Evolutionary conservation across 768 basidiomycete genomes (phyloP).

Genomic region (Suillus weaverae): DNA sequence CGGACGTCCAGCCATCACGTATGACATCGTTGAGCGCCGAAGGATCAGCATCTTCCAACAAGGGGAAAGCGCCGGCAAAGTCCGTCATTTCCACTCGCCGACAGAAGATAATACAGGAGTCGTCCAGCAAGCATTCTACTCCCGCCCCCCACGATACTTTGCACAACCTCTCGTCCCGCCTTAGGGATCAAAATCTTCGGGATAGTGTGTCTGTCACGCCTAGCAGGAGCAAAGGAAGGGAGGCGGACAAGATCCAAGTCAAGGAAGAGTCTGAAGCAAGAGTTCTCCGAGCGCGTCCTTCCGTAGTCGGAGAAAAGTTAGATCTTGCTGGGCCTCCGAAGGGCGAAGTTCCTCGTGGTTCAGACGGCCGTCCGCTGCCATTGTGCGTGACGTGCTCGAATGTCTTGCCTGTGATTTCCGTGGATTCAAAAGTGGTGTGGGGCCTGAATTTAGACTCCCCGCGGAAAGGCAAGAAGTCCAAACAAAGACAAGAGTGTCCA

Average conservation of each 20-base stretch:
- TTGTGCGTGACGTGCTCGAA: constrained; percentile 72
- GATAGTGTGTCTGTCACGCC: constrained; percentile 35
- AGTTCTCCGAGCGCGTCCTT: constrained; percentile 50
- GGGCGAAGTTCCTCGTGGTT: constrained; percentile 50
- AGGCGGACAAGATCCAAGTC: constrained; percentile 40
- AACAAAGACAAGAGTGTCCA: constrained; percentile 69
- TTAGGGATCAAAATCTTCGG: constrained; percentile 18
- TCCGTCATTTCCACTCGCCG: constrained; percentile 62
- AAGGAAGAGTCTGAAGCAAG: constrained; percentile 54
- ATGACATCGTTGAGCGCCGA: constrained; percentile 37
- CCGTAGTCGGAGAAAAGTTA: constrained; percentile 33
- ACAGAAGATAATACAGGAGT: constrained; percentile 55
- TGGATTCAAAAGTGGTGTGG: constrained; percentile 76
- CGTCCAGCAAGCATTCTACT: constrained; percentile 43
- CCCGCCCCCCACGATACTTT: constrained; percentile 30
- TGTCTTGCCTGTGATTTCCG: constrained; percentile 72
- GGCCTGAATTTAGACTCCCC: constrained; percentile 55
- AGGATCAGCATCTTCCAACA: constrained; percentile 29
- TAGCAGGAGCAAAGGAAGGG: constrained; percentile 36
- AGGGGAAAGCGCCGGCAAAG: constrained; percentile 40
- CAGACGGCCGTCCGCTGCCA: constrained; percentile 68
- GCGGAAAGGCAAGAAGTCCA: constrained; percentile 52
- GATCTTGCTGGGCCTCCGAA: constrained; percentile 42
- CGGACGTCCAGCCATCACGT: constrained; percentile 30
- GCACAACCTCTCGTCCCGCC: constrained; percentile 25